Percentiles rank a stretch among this genome's conserved stretches.
Evolutionary conservation across 192 early-diverging fungal species (phyloP).

Genomic region (Paraglomus brasilianum): DNA sequence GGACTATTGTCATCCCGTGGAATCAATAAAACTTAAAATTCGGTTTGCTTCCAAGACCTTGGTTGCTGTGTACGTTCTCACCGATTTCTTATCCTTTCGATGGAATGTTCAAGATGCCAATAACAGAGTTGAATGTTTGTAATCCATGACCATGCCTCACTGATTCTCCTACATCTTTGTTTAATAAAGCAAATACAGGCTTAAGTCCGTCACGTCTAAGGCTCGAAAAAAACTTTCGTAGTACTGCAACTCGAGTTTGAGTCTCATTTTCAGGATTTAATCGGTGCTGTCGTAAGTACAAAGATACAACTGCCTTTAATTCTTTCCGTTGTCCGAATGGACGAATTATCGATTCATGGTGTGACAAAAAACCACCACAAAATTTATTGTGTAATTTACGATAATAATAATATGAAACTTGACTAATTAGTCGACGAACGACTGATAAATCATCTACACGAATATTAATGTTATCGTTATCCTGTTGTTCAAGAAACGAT

Average conservation of each 20-base stretch:
- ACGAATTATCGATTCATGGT: no score
- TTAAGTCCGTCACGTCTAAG: not conserved
- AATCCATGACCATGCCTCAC: constrained; percentile 13
- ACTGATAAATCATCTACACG: no score
- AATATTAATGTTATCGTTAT: no score
- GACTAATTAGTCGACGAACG: no score
- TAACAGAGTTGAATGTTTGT: constrained; percentile 1
- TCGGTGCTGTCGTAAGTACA: not conserved
- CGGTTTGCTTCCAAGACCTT: not conserved
- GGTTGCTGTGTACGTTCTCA: not conserved
- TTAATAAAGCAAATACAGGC: constrained; percentile 6
- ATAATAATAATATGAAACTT: no score
- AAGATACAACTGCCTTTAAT: no score
- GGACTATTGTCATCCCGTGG: not conserved
- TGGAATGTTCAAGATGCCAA: constrained; percentile 18
- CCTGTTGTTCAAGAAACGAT: no score
- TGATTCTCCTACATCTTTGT: constrained; percentile 17
- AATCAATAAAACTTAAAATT: constrained; percentile 12
- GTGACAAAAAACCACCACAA: no score
- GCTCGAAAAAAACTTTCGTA: not conserved
- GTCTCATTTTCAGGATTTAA: constrained; percentile 5
- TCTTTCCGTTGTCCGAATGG: no score
- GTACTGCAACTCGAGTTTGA: not conserved
- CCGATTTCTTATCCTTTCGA: constrained; percentile 7
- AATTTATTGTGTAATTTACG: no score